phyloP scores from a whole-genome alignment of 148 eudicot genomes.

The Drosera capensis region DNA sequence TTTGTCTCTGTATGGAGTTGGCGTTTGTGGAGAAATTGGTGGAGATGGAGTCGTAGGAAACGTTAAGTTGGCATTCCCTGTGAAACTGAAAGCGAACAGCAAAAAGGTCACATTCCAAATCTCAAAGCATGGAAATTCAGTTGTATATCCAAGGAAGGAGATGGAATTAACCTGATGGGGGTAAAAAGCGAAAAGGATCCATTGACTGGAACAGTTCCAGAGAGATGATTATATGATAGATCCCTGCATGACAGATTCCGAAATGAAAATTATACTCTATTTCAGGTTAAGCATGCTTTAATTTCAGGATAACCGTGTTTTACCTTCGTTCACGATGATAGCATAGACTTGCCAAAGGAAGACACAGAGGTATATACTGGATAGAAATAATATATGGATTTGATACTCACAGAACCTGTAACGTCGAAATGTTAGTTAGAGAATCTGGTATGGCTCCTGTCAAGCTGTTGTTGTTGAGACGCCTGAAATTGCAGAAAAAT shows the following conservation, averaged over 20 bases:
- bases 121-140: not conserved
- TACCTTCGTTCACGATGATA: too few species aligned
- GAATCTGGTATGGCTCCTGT: conserved; percentile 40
- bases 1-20: too few species aligned
- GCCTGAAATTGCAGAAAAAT: conserved; percentile 34
- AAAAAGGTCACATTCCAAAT: conserved; percentile 7
- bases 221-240: conserved; percentile 48
- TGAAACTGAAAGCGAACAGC: conserved; percentile 38
- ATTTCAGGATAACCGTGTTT: too few species aligned
- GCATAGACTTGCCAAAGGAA: too few species aligned
- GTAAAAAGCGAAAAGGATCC: conserved; percentile 80
- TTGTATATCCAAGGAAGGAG: not conserved
- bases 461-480: conserved; percentile 72
- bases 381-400: not conserved
- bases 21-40: not conserved
- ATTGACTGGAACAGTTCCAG: conserved; percentile 47
- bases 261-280: not conserved
- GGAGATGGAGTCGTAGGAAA: conserved; percentile 12
- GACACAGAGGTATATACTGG: not conserved
- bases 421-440: conserved; percentile 30
- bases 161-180: conserved; percentile 48
- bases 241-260: conserved; percentile 36
- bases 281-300: not conserved
- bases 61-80: conserved; percentile 22
- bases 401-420: conserved; percentile 68